Evolutionary conservation across 805 yeast genomes (phyloP).

Genomic region (Torulaspora microellipsoides): DNA sequence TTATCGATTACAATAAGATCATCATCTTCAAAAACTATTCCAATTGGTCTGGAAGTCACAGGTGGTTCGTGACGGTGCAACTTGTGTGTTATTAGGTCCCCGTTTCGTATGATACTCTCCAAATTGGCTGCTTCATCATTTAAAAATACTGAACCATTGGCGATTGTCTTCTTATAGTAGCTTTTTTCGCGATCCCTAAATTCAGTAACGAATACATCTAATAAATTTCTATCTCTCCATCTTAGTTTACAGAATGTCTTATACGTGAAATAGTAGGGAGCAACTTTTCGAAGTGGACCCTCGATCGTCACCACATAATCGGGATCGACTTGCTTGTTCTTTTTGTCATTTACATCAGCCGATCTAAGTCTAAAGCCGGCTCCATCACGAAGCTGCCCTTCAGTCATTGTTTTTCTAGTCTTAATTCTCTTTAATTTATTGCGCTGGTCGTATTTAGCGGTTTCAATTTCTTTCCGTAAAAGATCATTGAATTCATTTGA

Average conservation of each 20-base stretch:
- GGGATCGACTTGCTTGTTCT: slow-evolving; percentile 53
- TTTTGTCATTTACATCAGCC: slow-evolving; percentile 29
- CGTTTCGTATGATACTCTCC: slow-evolving; percentile 68
- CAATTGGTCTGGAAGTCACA: slow-evolving; percentile 53
- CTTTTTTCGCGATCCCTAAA: slow-evolving; percentile 72
- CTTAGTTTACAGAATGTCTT: slow-evolving; percentile 85
- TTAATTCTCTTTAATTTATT: slow-evolving; percentile 9
- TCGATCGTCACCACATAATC: slow-evolving; percentile 54
- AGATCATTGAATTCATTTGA: slow-evolving; percentile 10
- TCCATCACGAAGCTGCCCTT: slow-evolving; percentile 23
- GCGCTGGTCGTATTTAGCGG: slow-evolving; percentile 11
- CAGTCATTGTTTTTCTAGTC: slow-evolving; percentile 9
- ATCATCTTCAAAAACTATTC: slow-evolving; percentile 69
- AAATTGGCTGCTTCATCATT: slow-evolving; percentile 60
- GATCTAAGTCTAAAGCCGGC: slow-evolving; percentile 31
- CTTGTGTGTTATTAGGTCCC: slow-evolving; percentile 75
- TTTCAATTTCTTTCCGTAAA: slow-evolving; percentile 10
- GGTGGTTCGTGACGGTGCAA: slow-evolving; percentile 91
- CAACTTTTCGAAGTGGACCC: slow-evolving; percentile 62
- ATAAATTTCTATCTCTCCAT: slow-evolving; percentile 79
- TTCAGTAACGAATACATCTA: slow-evolving; percentile 79
- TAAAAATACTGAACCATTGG: slow-evolving; percentile 67
- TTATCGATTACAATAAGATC: slow-evolving; percentile 80
- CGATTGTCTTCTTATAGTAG: slow-evolving; percentile 54
- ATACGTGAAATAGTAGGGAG: slow-evolving; percentile 86